Evolutionary conservation across 805 yeast genomes (phyloP).

Genomic region (Kazachstania psychrophila): DNA sequence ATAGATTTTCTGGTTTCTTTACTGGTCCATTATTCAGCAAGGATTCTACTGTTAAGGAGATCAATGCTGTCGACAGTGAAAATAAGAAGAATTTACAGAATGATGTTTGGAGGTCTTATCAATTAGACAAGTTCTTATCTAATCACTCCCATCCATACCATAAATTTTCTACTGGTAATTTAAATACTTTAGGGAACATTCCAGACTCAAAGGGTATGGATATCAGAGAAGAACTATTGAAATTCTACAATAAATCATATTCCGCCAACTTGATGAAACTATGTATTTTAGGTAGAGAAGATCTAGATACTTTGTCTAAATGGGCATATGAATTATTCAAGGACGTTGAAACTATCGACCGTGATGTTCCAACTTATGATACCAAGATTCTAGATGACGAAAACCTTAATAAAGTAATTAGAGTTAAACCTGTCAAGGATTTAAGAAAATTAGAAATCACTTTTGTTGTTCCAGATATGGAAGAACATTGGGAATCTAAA

Average conservation of each 20-base stretch:
- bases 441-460: constrained; percentile 53
- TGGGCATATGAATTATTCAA: constrained; percentile 66
- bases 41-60: constrained; percentile 81
- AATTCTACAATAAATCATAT: constrained; percentile 63
- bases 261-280: constrained; percentile 85
- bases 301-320: constrained; percentile 55
- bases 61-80: constrained; percentile 91
- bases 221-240: constrained; percentile 71
- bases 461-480: constrained; percentile 74
- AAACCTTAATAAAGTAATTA: constrained; percentile 45
- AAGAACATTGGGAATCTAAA: constrained; percentile 52
- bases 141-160: constrained; percentile 74
- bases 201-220: constrained; percentile 57
- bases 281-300: constrained; percentile 75
- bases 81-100: constrained; percentile 88
- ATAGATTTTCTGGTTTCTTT: constrained; percentile 88
- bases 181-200: constrained; percentile 55
- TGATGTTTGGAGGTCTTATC: constrained; percentile 83
- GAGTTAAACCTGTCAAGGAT: constrained; percentile 79
- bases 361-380: constrained; percentile 25
- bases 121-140: constrained; percentile 66
- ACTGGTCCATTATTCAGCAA: constrained; percentile 67
- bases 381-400: constrained; percentile 40
- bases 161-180: constrained; percentile 86
- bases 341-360: constrained; percentile 33